Evolutionary conservation across 1,139 yeast genomes (phyloP), one percentile per base, ranked within the genome.

Genomic region (Pichiaceae sp.): DNA sequence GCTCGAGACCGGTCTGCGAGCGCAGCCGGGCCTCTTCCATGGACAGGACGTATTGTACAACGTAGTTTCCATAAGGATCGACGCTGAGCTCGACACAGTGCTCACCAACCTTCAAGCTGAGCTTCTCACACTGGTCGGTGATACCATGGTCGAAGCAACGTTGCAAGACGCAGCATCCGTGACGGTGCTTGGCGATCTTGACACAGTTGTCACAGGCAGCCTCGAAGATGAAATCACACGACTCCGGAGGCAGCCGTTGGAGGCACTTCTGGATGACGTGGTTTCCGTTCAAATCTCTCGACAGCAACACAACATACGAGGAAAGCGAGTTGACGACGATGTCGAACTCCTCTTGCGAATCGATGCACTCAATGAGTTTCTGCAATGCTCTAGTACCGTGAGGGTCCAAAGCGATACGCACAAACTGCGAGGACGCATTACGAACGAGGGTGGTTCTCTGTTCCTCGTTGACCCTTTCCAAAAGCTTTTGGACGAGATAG

Each of bases 321-420:
- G 75, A 70, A 43, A 87, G 70, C 2, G 93, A 76, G 29, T 67
- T 62, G 16, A 78, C 74, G 41, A 76, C 64, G 32, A 73, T 53
- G 31, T 64, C 62, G 23, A 74, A 63, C 52, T 78, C 86, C 43
- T 75, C 73, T 15, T 71, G 70, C 16, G 81, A 70, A 8, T 68
- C 56, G 38, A 79, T 68, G 47, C 83, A 78, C 48, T 82, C 93
- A 32, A 82, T 80, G 52, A 89, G 69, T 63, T 81, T 87, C 60
- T 91, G 98, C 39, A 91, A 65, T 2, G 97, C 96, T 51, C 98
- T 71, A 2, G 98, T 91, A 20, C 98, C 98, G 59, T 91, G 97
- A 40, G 87, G 93, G 53, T 84, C 91, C 40, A 85, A 66, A 3
- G 61, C 59, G 46, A 91, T 83, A 41, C 79, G 68, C 36, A 85